phyloP scores from a whole-genome alignment of 1,139 yeast genomes.

The Pneumocystis jirovecii region DNA sequence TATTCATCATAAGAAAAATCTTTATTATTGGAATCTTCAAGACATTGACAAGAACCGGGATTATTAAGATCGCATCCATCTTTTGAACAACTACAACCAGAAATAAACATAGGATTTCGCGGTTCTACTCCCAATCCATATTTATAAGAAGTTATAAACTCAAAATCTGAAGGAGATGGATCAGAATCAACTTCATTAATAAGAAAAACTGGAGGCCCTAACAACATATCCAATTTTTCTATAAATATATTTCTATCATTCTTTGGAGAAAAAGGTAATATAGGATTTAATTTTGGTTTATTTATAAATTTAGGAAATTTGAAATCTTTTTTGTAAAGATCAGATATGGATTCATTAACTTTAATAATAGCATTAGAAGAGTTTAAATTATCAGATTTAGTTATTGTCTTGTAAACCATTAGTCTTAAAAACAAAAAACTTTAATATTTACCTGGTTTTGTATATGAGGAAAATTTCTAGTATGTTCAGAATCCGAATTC shows the following conservation, averaged over 20 bases:
- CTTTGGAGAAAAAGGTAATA: not conserved
- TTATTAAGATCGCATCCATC: slow-evolving; percentile 5
- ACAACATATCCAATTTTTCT: not conserved
- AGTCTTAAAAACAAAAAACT: not conserved
- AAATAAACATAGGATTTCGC: not conserved
- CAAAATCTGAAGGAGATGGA: not conserved
- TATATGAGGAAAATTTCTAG: not conserved
- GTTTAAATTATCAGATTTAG: not conserved
- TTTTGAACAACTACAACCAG: slow-evolving; percentile 3
- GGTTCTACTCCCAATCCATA: not conserved
- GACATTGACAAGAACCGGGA: slow-evolving; percentile 5
- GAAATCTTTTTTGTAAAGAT: not conserved
- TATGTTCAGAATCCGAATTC: not conserved
- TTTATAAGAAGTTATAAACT: not conserved
- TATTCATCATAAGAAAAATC: slow-evolving; percentile 7
- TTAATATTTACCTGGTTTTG: not conserved
- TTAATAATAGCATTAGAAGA: not conserved
- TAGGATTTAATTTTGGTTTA: not conserved
- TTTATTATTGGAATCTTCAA: slow-evolving; percentile 6
- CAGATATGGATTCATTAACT: not conserved
- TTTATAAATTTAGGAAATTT: not conserved
- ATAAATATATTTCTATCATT: not conserved
- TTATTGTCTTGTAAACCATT: not conserved
- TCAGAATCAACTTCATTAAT: not conserved
- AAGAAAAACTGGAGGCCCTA: not conserved